These are phyloP conservation scores for Lactarius indigo DNA, from an alignment of 768 basidiomycete genomes.

Conservation along the genomic window DNA sequence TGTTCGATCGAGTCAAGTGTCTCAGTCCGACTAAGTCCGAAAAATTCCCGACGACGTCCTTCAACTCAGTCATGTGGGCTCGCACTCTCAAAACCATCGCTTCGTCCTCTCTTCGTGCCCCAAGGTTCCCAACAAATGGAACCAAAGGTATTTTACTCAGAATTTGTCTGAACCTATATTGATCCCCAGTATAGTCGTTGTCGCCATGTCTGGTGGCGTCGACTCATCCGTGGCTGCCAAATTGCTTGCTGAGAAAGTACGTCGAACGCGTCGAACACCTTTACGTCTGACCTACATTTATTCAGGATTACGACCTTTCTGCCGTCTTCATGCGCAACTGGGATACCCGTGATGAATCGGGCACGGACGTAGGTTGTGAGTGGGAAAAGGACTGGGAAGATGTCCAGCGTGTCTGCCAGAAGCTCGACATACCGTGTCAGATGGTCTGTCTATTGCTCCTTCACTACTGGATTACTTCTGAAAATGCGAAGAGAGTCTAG, in stretches of 20 bases:
- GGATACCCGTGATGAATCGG: constrained; percentile 82
- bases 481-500: constrained; percentile 36
- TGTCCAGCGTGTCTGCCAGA: constrained; percentile 73
- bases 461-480: neutral
- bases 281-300: neutral
- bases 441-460: constrained; percentile 47
- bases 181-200: constrained; percentile 53
- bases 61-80: constrained; percentile 18
- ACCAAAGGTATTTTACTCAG: constrained; percentile 28
- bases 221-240: constrained; percentile 90
- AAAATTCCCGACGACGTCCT: neutral
- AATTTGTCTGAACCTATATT: neutral
- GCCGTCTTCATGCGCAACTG: constrained; percentile 97
- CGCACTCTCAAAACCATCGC: constrained; percentile 4
- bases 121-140: constrained; percentile 29
- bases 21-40: constrained; percentile 19
- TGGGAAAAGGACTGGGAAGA: constrained; percentile 97
- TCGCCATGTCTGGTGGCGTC: constrained; percentile 95
- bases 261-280: neutral
- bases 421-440: constrained; percentile 67
- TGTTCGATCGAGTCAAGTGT: neutral
- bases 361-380: constrained; percentile 79
- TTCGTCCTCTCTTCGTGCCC: neutral
- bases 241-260: constrained; percentile 64
- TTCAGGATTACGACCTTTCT: constrained; percentile 74